Evolutionary conservation across 352 stramenopile species (phyloP).

Genomic region (Peronosclerospora sorghi): DNA sequence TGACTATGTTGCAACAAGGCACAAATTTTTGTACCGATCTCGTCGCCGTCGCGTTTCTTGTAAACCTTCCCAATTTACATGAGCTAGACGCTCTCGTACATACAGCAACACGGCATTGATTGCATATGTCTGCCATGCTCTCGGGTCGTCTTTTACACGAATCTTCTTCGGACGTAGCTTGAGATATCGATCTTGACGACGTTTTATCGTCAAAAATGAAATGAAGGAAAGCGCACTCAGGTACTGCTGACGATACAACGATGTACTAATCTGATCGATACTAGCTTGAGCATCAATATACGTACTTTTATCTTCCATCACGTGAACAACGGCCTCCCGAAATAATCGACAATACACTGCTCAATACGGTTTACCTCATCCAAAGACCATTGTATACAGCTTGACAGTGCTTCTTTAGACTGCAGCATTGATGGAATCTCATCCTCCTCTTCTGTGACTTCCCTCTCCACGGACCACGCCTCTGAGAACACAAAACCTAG

Average conservation of each 20-base stretch:
- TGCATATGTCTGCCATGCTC: conserved; percentile 67
- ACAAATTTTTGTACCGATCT: conserved; percentile 55
- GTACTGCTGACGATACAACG: conserved; percentile 56
- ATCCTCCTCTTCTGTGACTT: conserved; percentile 69
- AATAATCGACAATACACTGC: conserved; percentile 53
- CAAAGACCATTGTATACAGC: conserved; percentile 64
- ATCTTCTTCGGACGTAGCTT: conserved; percentile 38
- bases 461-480: conserved; percentile 66
- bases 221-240: conserved; percentile 58
- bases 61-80: conserved; percentile 54
- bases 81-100: conserved; percentile 52
- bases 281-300: conserved; percentile 65
- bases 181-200: conserved; percentile 45
- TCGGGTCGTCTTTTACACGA: conserved; percentile 35
- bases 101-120: conserved; percentile 62
- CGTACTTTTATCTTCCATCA: conserved; percentile 84
- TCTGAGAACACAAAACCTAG: conserved; percentile 80
- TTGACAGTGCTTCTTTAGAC: conserved; percentile 62
- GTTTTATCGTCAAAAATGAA: conserved; percentile 59
- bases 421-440: conserved; percentile 54
- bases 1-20: conserved; percentile 22
- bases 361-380: conserved; percentile 54
- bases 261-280: conserved; percentile 69
- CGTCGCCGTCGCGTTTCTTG: conserved; percentile 22
- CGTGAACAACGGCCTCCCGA: conserved; percentile 65